phyloP scores from a whole-genome alignment of 345 rosid species.

The Crucihimalaya himalaica region DNA sequence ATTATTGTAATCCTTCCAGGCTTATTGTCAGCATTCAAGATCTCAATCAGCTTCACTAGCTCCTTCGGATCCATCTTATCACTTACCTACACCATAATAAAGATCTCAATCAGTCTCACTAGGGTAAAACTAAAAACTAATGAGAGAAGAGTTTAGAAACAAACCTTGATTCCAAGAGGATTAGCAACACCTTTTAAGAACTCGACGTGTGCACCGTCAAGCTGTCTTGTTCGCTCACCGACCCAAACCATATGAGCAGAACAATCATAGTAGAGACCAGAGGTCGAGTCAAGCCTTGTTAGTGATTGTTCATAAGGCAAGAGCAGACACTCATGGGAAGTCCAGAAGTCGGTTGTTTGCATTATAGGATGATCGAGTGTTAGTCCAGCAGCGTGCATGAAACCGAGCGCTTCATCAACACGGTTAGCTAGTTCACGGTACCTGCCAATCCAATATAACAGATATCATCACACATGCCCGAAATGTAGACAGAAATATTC shows the following conservation, averaged over 20 bases:
- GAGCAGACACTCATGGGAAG: constrained; percentile 77
- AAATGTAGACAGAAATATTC: constrained; percentile 6
- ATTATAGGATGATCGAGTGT: constrained; percentile 75
- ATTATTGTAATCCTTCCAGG: constrained; percentile 86
- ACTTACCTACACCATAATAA: constrained; percentile 59
- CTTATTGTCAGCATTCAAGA: constrained; percentile 83
- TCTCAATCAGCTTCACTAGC: constrained; percentile 80
- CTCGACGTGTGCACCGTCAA: constrained; percentile 78
- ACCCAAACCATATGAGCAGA: constrained; percentile 80
- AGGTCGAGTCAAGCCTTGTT: constrained; percentile 70
- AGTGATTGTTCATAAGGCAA: constrained; percentile 74
- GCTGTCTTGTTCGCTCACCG: constrained; percentile 78
- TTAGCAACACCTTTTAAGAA: constrained; percentile 75
- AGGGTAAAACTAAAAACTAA: not conserved
- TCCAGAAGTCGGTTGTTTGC: constrained; percentile 79
- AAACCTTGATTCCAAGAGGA: constrained; percentile 80
- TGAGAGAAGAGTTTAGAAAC: not conserved
- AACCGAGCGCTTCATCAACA: constrained; percentile 81
- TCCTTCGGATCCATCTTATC: constrained; percentile 94
- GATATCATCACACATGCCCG: not conserved
- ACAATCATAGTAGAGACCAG: constrained; percentile 73
- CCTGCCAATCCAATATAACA: constrained; percentile 41
- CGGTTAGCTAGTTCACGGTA: constrained; percentile 68
- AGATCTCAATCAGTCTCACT: constrained; percentile 22
- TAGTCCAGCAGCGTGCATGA: constrained; percentile 77